Percentiles rank a stretch among this genome's conserved stretches.
Evolutionary conservation across 441 rosid genomes (phyloP).

Genomic region (Erodium texanum): DNA sequence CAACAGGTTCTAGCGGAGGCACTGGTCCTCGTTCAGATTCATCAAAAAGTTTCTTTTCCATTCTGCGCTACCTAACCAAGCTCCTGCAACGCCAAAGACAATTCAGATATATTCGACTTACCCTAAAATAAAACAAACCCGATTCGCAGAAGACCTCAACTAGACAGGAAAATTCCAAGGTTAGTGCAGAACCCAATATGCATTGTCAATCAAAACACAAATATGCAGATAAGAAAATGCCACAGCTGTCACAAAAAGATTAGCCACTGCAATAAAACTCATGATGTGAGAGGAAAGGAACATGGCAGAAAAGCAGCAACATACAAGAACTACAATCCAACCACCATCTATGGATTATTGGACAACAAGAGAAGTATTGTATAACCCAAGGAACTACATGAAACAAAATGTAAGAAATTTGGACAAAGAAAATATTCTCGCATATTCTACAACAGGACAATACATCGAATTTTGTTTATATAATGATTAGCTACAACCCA

Average conservation of each 20-base stretch:
- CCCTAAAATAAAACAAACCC: not conserved
- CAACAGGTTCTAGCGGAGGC: conserved; percentile 56
- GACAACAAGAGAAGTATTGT: conserved; percentile 2
- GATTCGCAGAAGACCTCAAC: not conserved
- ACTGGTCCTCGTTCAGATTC: conserved; percentile 56
- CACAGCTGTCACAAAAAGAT: not conserved
- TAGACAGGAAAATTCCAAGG: too few species aligned
- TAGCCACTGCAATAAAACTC: not conserved
- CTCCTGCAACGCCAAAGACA: conserved; percentile 10
- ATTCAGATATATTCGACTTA: not conserved
- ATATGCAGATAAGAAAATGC: not conserved
- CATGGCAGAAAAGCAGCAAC: not conserved
- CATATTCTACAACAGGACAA: not conserved
- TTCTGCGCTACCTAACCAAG: conserved; percentile 27
- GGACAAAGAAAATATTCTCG: not conserved
- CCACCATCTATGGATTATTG: not conserved
- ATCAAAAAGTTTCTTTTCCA: conserved; percentile 61
- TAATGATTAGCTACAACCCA: conserved; percentile 1
- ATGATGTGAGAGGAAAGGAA: not conserved
- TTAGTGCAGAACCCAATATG: not conserved
- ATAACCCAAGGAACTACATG: not conserved
- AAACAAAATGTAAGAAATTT: not conserved
- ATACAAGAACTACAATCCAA: conserved; percentile 1
- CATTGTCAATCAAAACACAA: not conserved
- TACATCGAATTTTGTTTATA: not conserved